Evolutionary conservation across 2,329 filamentous ascomycete genomes (phyloP).

Genomic region (Tricladium varicosporioides): DNA sequence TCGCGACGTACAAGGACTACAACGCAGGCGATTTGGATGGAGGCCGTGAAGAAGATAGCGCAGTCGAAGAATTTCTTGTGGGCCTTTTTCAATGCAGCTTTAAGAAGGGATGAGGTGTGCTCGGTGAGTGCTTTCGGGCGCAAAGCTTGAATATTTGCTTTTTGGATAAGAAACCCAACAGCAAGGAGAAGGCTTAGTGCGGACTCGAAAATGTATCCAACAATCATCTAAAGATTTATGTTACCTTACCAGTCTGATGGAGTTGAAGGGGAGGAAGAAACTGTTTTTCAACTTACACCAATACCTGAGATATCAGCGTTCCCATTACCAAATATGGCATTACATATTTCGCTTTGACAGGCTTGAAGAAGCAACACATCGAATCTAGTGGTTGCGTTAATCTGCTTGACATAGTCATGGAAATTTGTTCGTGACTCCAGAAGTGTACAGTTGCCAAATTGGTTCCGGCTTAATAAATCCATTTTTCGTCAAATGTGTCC

Average conservation of each 20-base stretch:
- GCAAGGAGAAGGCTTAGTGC: constrained; percentile 8
- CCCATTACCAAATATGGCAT: constrained; percentile 15
- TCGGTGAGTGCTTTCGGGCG: not conserved
- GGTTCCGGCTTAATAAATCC: too few species aligned
- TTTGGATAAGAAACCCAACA: not conserved
- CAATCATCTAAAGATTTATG: constrained; percentile 11
- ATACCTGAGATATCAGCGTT: constrained; percentile 18
- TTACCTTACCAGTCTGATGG: constrained; percentile 3
- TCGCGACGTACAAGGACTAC: constrained; percentile 12
- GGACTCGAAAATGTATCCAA: constrained; percentile 13
- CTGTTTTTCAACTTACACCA: constrained; percentile 8
- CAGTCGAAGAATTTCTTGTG: constrained; percentile 10
- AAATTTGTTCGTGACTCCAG: constrained; percentile 5
- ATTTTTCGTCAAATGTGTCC: too few species aligned
- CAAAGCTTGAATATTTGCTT: not conserved
- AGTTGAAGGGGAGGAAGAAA: not conserved
- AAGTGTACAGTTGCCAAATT: constrained; percentile 4
- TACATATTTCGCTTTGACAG: constrained; percentile 14
- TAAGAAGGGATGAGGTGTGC: not conserved
- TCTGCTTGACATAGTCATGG: constrained; percentile 9
- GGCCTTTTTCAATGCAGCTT: not conserved
- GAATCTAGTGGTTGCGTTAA: constrained; percentile 10
- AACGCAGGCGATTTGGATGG: constrained; percentile 14
- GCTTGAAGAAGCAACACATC: constrained; percentile 1
- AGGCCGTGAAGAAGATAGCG: constrained; percentile 9